These are phyloP conservation scores for Wallacemonas sp. DNA, from an alignment of 208 protist genomes.

Conservation along the genomic window DNA sequence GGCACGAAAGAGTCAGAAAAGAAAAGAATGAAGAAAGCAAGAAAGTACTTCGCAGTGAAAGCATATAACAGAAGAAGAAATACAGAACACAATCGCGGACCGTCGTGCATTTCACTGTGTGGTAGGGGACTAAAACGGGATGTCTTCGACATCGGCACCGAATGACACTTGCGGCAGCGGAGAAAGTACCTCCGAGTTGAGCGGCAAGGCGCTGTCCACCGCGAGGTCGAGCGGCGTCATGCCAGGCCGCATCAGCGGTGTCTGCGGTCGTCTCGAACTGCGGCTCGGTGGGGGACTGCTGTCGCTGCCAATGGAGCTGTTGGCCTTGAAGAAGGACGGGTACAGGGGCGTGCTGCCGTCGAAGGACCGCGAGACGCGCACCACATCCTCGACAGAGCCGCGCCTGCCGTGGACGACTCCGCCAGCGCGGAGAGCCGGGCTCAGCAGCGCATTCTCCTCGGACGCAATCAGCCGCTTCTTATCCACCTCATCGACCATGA, in stretches of 20 bases:
- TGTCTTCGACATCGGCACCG: background rate
- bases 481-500: slow-evolving; percentile 36
- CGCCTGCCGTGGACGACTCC: background rate
- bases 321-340: slow-evolving; percentile 10
- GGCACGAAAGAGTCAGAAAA: too few relatives aligned
- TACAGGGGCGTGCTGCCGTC: background rate
- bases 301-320: background rate
- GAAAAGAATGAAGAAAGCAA: too few relatives aligned
- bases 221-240: background rate
- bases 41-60: too few relatives aligned
- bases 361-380: slow-evolving; percentile 6
- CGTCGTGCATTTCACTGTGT: too few relatives aligned
- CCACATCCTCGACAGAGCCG: background rate
- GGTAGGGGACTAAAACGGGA: background rate
- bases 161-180: slow-evolving; percentile 2
- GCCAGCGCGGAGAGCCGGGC: background rate
- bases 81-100: too few relatives aligned
- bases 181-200: background rate
- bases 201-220: background rate
- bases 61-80: too few relatives aligned
- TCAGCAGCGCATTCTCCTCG: background rate
- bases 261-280: background rate
- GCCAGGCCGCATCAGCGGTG: background rate
- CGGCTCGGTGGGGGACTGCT: slow-evolving; percentile 6
- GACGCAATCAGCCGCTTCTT: slow-evolving; percentile 24